Evolutionary conservation across 1,284 basidiomycete genomes (phyloP), one percentile per base, ranked within the genome.

Genomic region (Athelia psychrophila): DNA sequence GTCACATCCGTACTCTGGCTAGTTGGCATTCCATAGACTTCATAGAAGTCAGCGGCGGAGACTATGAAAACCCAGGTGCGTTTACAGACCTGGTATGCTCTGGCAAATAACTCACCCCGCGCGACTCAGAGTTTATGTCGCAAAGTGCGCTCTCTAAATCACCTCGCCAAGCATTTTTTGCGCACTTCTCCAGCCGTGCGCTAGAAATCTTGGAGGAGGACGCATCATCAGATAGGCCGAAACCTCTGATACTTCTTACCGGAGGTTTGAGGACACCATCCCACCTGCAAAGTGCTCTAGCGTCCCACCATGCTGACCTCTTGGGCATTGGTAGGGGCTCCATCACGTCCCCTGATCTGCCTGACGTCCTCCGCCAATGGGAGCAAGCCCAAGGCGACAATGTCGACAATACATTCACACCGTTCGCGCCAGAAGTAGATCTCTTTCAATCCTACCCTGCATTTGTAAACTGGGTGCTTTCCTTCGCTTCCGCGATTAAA

Each of bases 41-140:
- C 64, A 84, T 95, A 49, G 91, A 95, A 69, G 82, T 95, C 54
- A 92, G 87, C 56, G 93, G 93, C 3, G 93, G 93, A 2, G 87
- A 89, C 62, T 95, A 95, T 60, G 90, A 94, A 64, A 80, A 78
- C 23, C 88, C 90, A 57, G 83, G 89, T 85, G 62, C 47, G 75
- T 54, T 2, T 20, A 23, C 23, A 33, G 16, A 33, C 20, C 47
- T 27, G 49, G 16, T 15, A 44, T 45, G 55, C 25, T 49, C 50
- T 38, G 19, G 32, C 23, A n/a, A 45, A 30, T 22, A 47, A 20
- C 44, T 36, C 22, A 6, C 38, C 13, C 47, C 50, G 22, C 8
- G 38, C 45, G 47, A 38, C 49, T 19, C 47, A 81, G 79, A 76
- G 32, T 83, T 83, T 40, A 66, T 77, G 65, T 56, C 57, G 3